Conservation (phyloP, 2,329 filamentous ascomycete genomes). For the Botrytis aclada region DNA sequence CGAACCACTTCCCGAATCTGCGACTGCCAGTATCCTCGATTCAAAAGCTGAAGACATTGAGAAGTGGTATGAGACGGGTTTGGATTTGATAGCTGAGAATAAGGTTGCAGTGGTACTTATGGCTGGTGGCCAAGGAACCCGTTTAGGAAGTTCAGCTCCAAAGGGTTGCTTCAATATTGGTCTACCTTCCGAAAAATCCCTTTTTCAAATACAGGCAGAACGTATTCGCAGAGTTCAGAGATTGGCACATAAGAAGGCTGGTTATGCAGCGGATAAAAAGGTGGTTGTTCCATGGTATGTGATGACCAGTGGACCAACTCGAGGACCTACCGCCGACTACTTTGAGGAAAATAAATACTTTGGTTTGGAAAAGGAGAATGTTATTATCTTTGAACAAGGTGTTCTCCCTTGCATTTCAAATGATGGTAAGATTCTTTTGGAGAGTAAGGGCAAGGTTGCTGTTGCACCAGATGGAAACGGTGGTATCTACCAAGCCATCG, state of each 20-base stretch:
- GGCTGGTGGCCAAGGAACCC: slow-evolving; percentile 94
- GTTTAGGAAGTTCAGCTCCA: slow-evolving; percentile 88
- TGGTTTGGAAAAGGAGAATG: slow-evolving; percentile 79
- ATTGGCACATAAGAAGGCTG: slow-evolving; percentile 69
- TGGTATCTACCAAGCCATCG: slow-evolving; percentile 89
- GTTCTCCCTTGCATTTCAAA: slow-evolving; percentile 96
- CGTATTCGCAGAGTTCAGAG: slow-evolving; percentile 82
- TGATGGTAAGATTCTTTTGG: slow-evolving; percentile 93
- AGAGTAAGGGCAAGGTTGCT: slow-evolving; percentile 84
- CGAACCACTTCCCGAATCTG: slow-evolving; percentile 83
- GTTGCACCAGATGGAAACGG: slow-evolving; percentile 97
- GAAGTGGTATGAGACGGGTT: slow-evolving; percentile 74
- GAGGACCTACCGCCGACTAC: slow-evolving; percentile 87
- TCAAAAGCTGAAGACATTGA: slow-evolving; percentile 74
- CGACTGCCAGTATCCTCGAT: slow-evolving; percentile 88
- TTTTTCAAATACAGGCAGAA: slow-evolving; percentile 98
- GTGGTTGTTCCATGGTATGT: slow-evolving; percentile 93
- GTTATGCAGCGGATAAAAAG: slow-evolving; percentile 50
- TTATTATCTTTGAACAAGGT: slow-evolving; percentile 93
- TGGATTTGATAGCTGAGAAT: slow-evolving; percentile 64
- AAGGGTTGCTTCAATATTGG: slow-evolving; percentile 98
- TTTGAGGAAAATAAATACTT: slow-evolving; percentile 91
- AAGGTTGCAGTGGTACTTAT: slow-evolving; percentile 86
- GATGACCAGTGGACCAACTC: slow-evolving; percentile 96
- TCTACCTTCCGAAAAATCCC: slow-evolving; percentile 84